phyloP scores from a whole-genome alignment of 2,329 filamentous ascomycete genomes.

The Cladorrhinum sp. region DNA sequence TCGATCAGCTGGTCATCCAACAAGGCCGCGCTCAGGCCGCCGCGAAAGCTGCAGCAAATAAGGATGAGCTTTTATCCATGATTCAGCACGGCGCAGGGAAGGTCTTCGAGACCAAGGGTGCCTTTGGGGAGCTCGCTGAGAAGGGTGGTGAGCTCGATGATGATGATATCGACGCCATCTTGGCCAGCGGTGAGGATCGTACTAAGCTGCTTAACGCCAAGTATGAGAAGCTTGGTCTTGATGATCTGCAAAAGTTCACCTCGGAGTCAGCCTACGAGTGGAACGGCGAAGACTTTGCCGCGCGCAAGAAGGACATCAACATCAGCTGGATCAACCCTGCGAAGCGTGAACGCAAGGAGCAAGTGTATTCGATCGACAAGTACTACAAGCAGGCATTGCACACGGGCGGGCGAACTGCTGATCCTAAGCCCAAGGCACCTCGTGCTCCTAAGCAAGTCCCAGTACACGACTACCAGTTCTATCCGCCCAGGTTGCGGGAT shows the following conservation, averaged over 20 bases:
- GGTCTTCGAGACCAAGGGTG: constrained; percentile 75
- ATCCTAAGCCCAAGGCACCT: constrained; percentile 92
- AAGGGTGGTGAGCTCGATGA: constrained; percentile 68
- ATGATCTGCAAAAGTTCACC: constrained; percentile 95
- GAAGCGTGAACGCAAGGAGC: constrained; percentile 97
- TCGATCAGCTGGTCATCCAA: constrained; percentile 97
- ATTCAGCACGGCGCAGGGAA: constrained; percentile 98
- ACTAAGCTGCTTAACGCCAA: constrained; percentile 88
- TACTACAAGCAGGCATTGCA: constrained; percentile 90
- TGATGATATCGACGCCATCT: constrained; percentile 85
- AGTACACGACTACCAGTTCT: constrained; percentile 97
- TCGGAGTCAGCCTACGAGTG: constrained; percentile 98
- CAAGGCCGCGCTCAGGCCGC: constrained; percentile 91
- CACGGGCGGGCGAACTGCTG: constrained; percentile 72
- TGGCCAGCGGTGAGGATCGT: constrained; percentile 80
- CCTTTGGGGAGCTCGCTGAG: constrained; percentile 57
- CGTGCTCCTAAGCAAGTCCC: constrained; percentile 87
- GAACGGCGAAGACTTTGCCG: constrained; percentile 96
- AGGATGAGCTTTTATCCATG: constrained; percentile 95
- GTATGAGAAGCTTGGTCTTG: constrained; percentile 94
- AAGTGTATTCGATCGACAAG: constrained; percentile 97
- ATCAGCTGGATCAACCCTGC: constrained; percentile 97
- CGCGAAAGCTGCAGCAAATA: constrained; percentile 86
- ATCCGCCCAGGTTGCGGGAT: constrained; percentile 77
- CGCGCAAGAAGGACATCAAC: constrained; percentile 86